Evolutionary conservation across 768 basidiomycete species (phyloP).

Genomic region (Polyporus arcularius): DNA sequence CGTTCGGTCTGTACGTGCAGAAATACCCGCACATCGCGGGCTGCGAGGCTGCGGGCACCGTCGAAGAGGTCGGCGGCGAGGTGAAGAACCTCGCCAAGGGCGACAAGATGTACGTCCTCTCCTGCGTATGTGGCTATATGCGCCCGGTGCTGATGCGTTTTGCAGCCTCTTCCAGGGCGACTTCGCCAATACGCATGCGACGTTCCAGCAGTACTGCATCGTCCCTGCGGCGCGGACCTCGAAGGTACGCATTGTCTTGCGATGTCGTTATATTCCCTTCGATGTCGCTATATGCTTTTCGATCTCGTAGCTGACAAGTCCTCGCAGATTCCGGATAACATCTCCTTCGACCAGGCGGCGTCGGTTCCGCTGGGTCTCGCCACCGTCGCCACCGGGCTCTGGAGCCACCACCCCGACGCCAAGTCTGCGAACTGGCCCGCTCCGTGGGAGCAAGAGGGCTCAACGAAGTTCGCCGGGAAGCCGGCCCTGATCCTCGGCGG

Average conservation of each 20-base stretch:
- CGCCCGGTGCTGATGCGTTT: too few species aligned
- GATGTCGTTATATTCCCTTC: too few species aligned
- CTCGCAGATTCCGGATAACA: slow-evolving; percentile 33
- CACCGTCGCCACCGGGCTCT: slow-evolving; percentile 34
- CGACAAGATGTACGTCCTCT: slow-evolving; percentile 35
- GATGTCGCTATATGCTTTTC: background rate
- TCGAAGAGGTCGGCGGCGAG: slow-evolving; percentile 37
- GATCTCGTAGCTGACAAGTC: background rate
- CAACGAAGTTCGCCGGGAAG: slow-evolving; percentile 32
- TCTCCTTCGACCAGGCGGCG: slow-evolving; percentile 41
- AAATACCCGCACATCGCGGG: slow-evolving; percentile 41
- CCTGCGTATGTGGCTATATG: background rate
- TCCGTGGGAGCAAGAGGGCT: slow-evolving; percentile 29
- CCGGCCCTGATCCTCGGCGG: slow-evolving; percentile 35
- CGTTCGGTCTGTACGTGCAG: slow-evolving; percentile 31
- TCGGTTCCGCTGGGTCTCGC: slow-evolving; percentile 39
- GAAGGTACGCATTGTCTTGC: slow-evolving; percentile 25
- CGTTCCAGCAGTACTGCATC: slow-evolving; percentile 30
- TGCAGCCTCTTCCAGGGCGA: slow-evolving; percentile 5
- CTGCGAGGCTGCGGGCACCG: slow-evolving; percentile 40
- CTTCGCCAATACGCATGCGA: background rate
- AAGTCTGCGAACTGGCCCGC: slow-evolving; percentile 17
- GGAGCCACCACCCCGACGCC: slow-evolving; percentile 12
- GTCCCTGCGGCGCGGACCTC: slow-evolving; percentile 25
- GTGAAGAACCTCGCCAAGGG: slow-evolving; percentile 33